Percentiles rank a stretch among this genome's conserved stretches.
These are phyloP conservation scores for Lablab purpureus DNA, from an alignment of 306 rosid species.

Conservation along the genomic window DNA sequence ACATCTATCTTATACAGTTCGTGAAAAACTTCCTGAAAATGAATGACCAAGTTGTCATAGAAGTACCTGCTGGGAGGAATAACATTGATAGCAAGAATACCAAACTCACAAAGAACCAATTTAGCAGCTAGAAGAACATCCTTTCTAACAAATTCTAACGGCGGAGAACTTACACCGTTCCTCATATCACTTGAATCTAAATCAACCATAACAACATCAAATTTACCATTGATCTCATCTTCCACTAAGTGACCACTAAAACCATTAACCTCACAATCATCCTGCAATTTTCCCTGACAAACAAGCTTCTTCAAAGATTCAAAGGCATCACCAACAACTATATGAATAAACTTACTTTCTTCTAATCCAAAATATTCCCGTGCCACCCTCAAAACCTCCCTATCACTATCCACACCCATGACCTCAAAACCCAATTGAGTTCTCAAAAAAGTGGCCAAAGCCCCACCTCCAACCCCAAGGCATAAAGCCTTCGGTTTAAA, in stretches of 20 bases:
- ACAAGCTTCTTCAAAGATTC: conserved; percentile 55
- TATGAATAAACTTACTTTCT: conserved; percentile 50
- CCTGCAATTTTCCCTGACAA: background rate
- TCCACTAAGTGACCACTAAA: conserved; percentile 27
- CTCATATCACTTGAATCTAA: conserved; percentile 71
- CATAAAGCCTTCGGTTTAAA: conserved; percentile 74
- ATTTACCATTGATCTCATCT: conserved; percentile 38
- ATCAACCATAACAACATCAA: conserved; percentile 78
- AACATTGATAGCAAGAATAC: conserved; percentile 73
- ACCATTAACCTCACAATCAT: conserved; percentile 39
- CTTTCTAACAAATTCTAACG: conserved; percentile 66
- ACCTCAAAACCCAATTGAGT: conserved; percentile 73
- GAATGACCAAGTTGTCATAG: conserved; percentile 54
- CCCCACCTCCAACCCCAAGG: conserved; percentile 94
- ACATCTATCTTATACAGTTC: conserved; percentile 75
- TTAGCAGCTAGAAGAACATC: conserved; percentile 63
- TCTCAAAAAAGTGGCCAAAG: conserved; percentile 69
- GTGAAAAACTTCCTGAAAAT: conserved; percentile 57
- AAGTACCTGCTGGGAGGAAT: conserved; percentile 63
- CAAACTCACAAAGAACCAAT: conserved; percentile 67
- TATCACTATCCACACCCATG: conserved; percentile 70
- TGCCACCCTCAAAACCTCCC: conserved; percentile 73
- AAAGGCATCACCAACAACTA: conserved; percentile 66
- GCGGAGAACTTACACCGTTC: conserved; percentile 67
- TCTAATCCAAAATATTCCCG: conserved; percentile 69